Evolutionary conservation across 306 rosid species (phyloP).

Genomic region (Arachis hypogaea): DNA sequence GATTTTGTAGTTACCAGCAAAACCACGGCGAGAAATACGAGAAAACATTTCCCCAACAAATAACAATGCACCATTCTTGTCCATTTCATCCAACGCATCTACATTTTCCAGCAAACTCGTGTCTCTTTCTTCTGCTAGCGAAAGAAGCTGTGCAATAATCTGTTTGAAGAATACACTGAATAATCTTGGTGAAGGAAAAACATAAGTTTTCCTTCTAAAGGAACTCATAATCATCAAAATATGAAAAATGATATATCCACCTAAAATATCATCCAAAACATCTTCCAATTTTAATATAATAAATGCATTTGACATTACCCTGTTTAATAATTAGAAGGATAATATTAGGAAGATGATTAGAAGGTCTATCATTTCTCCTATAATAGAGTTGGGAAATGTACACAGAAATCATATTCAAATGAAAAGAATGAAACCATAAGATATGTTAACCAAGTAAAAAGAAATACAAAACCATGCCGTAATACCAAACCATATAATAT

Average conservation of each 20-base stretch:
- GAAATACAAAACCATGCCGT: slow-evolving; percentile 28
- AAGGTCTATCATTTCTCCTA: too few relatives aligned
- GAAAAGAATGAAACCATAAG: slow-evolving; percentile 11
- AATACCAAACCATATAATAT: slow-evolving; percentile 24
- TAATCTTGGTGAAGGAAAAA: slow-evolving; percentile 62
- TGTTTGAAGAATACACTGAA: slow-evolving; percentile 82
- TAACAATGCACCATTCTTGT: slow-evolving; percentile 53
- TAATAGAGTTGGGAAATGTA: slow-evolving; percentile 5
- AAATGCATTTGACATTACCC: too few relatives aligned
- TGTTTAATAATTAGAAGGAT: too few relatives aligned
- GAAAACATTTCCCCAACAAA: slow-evolving; percentile 86
- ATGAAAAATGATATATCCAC: background rate
- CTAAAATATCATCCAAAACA: too few relatives aligned
- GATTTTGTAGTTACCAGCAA: slow-evolving; percentile 68
- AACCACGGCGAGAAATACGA: slow-evolving; percentile 92
- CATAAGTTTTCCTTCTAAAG: slow-evolving; percentile 14
- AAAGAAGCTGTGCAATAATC: slow-evolving; percentile 74
- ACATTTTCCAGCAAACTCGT: slow-evolving; percentile 34
- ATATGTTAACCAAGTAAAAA: slow-evolving; percentile 12
- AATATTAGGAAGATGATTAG: too few relatives aligned
- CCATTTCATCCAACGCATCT: slow-evolving; percentile 34
- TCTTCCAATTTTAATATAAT: too few relatives aligned
- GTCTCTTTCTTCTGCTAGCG: slow-evolving; percentile 62
- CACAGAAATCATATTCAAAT: slow-evolving; percentile 31
- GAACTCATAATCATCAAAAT: slow-evolving; percentile 18